Conservation (phyloP, 1,284 basidiomycete species). For the Puccinia coronata region DNA sequence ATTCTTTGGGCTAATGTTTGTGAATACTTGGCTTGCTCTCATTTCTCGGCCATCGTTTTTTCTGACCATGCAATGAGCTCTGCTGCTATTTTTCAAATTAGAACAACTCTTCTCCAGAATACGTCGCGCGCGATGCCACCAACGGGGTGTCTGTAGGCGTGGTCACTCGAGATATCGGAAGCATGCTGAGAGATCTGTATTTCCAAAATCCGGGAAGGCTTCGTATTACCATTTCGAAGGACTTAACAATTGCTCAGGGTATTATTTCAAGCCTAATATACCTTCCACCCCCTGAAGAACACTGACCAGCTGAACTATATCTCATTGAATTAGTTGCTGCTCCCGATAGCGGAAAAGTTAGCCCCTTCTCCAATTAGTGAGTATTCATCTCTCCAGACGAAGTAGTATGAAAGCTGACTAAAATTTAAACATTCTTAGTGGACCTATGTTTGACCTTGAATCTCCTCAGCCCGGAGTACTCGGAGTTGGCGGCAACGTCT, state of each 20-base stretch:
- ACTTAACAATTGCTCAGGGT: slow-evolving; percentile 35
- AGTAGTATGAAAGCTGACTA: background rate
- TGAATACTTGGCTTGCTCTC: background rate
- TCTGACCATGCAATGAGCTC: background rate
- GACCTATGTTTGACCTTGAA: slow-evolving; percentile 45
- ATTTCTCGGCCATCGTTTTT: background rate
- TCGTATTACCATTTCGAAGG: slow-evolving; percentile 29
- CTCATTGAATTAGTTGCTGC: slow-evolving; percentile 21
- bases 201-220: slow-evolving; percentile 19
- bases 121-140: slow-evolving; percentile 31
- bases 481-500: slow-evolving; percentile 47
- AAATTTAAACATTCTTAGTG: slow-evolving; percentile 10
- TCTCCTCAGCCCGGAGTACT: slow-evolving; percentile 43
- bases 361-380: slow-evolving; percentile 47
- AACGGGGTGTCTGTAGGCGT: slow-evolving; percentile 42
- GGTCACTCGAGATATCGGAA: slow-evolving; percentile 33
- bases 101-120: slow-evolving; percentile 48
- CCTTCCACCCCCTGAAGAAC: background rate
- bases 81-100: background rate
- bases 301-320: background rate
- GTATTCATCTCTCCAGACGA: background rate
- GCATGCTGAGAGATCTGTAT: slow-evolving; percentile 23
- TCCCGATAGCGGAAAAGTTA: slow-evolving; percentile 48
- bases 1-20: slow-evolving; percentile 47
- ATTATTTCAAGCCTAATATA: background rate